phyloP scores from a whole-genome alignment of 2,329 filamentous ascomycete species.

The Arthroderma sp. region DNA sequence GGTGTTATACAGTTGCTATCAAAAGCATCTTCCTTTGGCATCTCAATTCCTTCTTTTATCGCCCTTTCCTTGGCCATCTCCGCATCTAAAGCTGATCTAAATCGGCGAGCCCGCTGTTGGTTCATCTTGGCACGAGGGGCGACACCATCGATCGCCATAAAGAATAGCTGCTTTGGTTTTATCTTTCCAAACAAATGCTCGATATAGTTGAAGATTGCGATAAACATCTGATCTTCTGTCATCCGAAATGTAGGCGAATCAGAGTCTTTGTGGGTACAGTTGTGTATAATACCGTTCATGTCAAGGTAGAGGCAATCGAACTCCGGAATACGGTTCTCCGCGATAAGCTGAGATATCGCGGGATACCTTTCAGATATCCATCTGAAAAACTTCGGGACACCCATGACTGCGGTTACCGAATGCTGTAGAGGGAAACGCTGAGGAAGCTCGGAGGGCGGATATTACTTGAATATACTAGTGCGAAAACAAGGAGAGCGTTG shows the following conservation, averaged over 20 bases:
- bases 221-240: slow-evolving; percentile 98
- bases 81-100: slow-evolving; percentile 82
- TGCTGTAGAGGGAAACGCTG: slow-evolving; percentile 2
- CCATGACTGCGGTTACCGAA: slow-evolving; percentile 35
- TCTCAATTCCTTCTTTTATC: slow-evolving; percentile 71
- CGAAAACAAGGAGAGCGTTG: background rate
- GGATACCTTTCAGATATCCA: slow-evolving; percentile 99
- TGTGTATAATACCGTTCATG: slow-evolving; percentile 99
- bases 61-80: slow-evolving; percentile 89
- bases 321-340: slow-evolving; percentile 96
- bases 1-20: slow-evolving; percentile 99
- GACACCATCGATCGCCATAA: slow-evolving; percentile 98
- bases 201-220: slow-evolving; percentile 99
- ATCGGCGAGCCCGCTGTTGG: slow-evolving; percentile 88
- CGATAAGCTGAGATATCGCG: slow-evolving; percentile 93
- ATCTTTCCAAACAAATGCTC: slow-evolving; percentile 98
- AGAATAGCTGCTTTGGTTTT: slow-evolving; percentile 95
- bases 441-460: background rate
- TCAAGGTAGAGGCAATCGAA: slow-evolving; percentile 83
- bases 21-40: slow-evolving; percentile 90
- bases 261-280: slow-evolving; percentile 94
- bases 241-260: slow-evolving; percentile 85
- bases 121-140: slow-evolving; percentile 99
- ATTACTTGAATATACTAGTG: background rate
- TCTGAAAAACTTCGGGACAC: slow-evolving; percentile 83